A percentile compares a stretch with the other conserved stretches of the same genome.
Evolutionary conservation across 1,139 yeast species (phyloP).

Genomic region (Casaregolazyma suthepensis): DNA sequence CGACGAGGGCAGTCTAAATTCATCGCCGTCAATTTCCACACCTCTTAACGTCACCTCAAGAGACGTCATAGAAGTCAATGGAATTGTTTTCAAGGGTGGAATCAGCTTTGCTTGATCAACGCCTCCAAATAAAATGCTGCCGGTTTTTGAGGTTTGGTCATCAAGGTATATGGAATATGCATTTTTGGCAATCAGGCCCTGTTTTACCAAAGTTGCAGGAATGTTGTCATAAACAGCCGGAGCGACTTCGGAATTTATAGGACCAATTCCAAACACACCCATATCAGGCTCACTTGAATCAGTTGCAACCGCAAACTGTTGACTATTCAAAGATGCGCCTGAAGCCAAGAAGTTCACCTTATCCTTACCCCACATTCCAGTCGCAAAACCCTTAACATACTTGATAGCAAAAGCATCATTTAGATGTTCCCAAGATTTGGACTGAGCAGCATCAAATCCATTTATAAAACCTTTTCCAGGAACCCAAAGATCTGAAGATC

Average conservation of each 20-base stretch:
- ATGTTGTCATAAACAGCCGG: slow-evolving; percentile 44
- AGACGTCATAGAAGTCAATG: slow-evolving; percentile 26
- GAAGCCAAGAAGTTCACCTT: slow-evolving; percentile 15
- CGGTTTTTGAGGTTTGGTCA: slow-evolving; percentile 35
- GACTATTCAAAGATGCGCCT: slow-evolving; percentile 9
- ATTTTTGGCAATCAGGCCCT: slow-evolving; percentile 46
- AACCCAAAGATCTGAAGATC: slow-evolving; percentile 68
- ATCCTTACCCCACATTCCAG: slow-evolving; percentile 25
- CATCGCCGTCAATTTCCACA: slow-evolving; percentile 8
- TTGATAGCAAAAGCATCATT: slow-evolving; percentile 19
- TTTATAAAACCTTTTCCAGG: slow-evolving; percentile 21
- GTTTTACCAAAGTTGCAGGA: slow-evolving; percentile 48
- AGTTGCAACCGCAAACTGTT: slow-evolving; percentile 23
- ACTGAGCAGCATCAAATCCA: slow-evolving; percentile 18
- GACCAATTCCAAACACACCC: slow-evolving; percentile 27
- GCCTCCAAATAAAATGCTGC: slow-evolving; percentile 53
- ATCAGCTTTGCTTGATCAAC: slow-evolving; percentile 49
- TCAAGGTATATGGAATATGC: slow-evolving; percentile 52
- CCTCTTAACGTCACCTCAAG: slow-evolving; percentile 18
- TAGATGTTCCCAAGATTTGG: slow-evolving; percentile 19
- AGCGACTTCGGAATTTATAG: slow-evolving; percentile 22
- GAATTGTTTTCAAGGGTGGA: slow-evolving; percentile 43
- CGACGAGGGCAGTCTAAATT: slow-evolving; percentile 4
- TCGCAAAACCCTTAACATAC: slow-evolving; percentile 26
- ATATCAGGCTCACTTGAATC: slow-evolving; percentile 21